Conservation (phyloP, 306 rosid genomes). For the Malus orientalis region DNA sequence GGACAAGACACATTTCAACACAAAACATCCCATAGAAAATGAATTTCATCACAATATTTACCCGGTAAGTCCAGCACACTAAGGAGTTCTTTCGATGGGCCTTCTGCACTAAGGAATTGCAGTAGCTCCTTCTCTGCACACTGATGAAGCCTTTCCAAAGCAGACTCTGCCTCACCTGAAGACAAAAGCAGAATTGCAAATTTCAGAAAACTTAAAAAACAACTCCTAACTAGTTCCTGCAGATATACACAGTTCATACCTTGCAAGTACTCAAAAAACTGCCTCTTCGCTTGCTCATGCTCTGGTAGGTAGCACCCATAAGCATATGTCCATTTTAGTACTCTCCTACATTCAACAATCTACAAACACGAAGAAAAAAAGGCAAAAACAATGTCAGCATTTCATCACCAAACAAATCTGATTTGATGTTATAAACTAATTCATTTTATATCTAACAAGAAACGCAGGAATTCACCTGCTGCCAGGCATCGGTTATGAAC, state of each 20-base stretch:
- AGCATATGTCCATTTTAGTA: conserved; percentile 48
- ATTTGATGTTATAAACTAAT: background rate
- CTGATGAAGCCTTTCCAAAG: conserved; percentile 30
- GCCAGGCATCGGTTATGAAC: conserved; percentile 37
- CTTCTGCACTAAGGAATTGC: background rate
- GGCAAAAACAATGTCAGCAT: background rate
- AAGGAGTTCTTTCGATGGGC: background rate
- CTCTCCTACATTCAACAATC: conserved; percentile 39
- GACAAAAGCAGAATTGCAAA: background rate
- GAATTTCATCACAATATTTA: background rate
- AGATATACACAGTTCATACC: background rate
- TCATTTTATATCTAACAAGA: background rate
- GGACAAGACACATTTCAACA: background rate
- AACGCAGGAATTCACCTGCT: conserved; percentile 12
- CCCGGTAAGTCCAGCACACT: conserved; percentile 7
- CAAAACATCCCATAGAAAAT: background rate
- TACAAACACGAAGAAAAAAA: background rate
- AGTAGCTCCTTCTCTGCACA: conserved; percentile 14
- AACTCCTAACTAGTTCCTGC: background rate
- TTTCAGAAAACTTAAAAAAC: background rate
- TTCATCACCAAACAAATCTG: background rate
- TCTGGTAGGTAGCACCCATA: conserved; percentile 43
- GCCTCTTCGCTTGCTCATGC: conserved; percentile 53
- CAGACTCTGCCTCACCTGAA: conserved; percentile 23
- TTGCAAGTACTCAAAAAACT: conserved; percentile 16